phyloP scores from a whole-genome alignment of 306 rosid species.

The Fagus crenata region DNA sequence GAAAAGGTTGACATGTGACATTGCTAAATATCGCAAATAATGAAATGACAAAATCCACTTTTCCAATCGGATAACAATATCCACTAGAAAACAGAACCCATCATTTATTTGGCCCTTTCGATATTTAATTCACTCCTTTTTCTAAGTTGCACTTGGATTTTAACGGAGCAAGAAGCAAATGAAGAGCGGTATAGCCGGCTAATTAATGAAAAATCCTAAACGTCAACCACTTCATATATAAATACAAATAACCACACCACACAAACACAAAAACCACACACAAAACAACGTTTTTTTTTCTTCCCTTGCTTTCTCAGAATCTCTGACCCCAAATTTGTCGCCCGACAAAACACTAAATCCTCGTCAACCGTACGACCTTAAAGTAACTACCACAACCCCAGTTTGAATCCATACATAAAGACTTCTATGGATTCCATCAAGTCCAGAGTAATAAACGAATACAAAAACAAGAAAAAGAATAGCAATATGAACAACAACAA shows the following conservation, averaged over 20 bases:
- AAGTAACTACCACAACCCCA: not conserved
- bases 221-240: not conserved
- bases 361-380: too few species aligned
- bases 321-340: slow-evolving; percentile 15
- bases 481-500: not conserved
- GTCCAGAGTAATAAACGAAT: not conserved
- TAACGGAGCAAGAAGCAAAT: not conserved
- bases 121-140: not conserved
- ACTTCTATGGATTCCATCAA: not conserved
- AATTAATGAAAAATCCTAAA: not conserved
- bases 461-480: not conserved
- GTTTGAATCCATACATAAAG: not conserved
- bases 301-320: slow-evolving; percentile 10
- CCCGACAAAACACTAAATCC: not conserved
- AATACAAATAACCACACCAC: not conserved
- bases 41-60: too few species aligned
- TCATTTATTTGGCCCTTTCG: not conserved
- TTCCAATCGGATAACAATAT: too few species aligned
- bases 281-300: too few species aligned
- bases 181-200: slow-evolving; percentile 19
- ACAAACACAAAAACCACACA: not conserved
- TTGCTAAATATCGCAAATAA: too few species aligned
- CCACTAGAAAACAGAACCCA: not conserved
- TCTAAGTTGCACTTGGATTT: not conserved
- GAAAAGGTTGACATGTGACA: too few species aligned